A percentile compares a stretch with the other conserved stretches of the same genome.
Conservation (phyloP, 192 early-diverging fungal species). For the Chytriomyces sp. region DNA sequence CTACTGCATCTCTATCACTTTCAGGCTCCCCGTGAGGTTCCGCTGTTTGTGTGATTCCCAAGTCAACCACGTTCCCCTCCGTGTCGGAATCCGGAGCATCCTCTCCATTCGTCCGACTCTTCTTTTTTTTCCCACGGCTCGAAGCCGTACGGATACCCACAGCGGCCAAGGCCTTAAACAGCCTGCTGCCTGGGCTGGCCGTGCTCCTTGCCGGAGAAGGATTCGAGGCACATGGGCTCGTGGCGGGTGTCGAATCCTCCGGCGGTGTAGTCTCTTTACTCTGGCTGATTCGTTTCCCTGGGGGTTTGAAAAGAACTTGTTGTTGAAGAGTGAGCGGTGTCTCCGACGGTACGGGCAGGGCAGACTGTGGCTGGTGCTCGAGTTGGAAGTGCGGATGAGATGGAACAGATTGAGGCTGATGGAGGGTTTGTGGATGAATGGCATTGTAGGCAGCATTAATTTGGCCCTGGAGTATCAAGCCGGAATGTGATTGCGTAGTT, state of each 20-base stretch:
- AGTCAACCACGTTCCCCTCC: too few species aligned
- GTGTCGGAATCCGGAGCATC: too few species aligned
- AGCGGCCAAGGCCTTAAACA: constrained; percentile 8
- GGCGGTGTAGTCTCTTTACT: background rate
- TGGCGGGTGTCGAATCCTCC: background rate
- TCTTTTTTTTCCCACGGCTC: background rate
- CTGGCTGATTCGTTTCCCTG: background rate
- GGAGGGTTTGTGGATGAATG: background rate
- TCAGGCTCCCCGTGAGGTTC: too few species aligned
- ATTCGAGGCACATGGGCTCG: too few species aligned
- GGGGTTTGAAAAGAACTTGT: background rate
- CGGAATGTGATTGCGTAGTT: too few species aligned
- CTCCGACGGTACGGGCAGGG: too few species aligned
- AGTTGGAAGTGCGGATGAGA: background rate
- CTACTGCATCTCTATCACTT: too few species aligned
- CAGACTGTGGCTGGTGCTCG: background rate
- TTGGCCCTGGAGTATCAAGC: too few species aligned
- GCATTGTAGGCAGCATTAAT: too few species aligned
- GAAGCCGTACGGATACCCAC: background rate
- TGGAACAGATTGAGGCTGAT: background rate
- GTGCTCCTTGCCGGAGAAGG: background rate
- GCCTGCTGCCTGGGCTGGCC: background rate
- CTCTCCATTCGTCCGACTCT: background rate
- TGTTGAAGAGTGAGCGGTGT: background rate
- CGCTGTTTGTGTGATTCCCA: too few species aligned